These are phyloP conservation scores for Exophiala sp. DNA, from an alignment of 2,329 filamentous ascomycete genomes.

Conservation along the genomic window DNA sequence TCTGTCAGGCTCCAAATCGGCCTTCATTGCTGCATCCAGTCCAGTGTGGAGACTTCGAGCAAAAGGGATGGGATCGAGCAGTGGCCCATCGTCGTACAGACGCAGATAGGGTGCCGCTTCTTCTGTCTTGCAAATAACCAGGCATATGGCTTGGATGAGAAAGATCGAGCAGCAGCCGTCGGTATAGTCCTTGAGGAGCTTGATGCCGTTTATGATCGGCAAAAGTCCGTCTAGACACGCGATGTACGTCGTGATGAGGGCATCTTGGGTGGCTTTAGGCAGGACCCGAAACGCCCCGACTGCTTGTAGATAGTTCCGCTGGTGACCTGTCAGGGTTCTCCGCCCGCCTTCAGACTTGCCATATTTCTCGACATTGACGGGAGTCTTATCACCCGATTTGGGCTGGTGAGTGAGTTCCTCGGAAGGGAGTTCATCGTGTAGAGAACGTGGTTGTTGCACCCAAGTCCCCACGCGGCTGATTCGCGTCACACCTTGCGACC, in stretches of 20 bases:
- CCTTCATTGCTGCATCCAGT: conserved; percentile 36
- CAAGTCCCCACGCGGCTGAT: conserved; percentile 28
- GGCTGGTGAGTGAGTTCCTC: conserved; percentile 15
- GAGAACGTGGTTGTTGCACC: conserved; percentile 24
- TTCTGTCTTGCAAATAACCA: conserved; percentile 37
- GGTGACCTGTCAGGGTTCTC: conserved; percentile 27
- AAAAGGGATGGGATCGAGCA: conserved; percentile 35
- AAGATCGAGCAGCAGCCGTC: conserved; percentile 33
- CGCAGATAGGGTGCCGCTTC: conserved; percentile 33
- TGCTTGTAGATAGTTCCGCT: conserved; percentile 28
- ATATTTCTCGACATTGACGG: conserved; percentile 28
- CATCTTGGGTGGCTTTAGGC: conserved; percentile 33
- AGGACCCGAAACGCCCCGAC: conserved; percentile 30
- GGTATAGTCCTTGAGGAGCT: conserved; percentile 28
- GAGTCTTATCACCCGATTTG: conserved; percentile 25
- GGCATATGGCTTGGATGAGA: conserved; percentile 38
- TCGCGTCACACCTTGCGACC: conserved; percentile 17
- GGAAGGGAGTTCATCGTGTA: conserved; percentile 14
- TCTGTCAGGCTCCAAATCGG: conserved; percentile 35
- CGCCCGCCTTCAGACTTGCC: conserved; percentile 26
- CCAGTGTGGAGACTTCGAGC: conserved; percentile 37
- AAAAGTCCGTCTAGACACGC: conserved; percentile 37
- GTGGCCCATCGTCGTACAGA: conserved; percentile 31
- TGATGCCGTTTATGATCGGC: conserved; percentile 34
- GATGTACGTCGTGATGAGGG: conserved; percentile 35